These are phyloP conservation scores for Triticum aestivum DNA, from an alignment of 176 grass and related monocot genomes.

Conservation along the genomic window DNA sequence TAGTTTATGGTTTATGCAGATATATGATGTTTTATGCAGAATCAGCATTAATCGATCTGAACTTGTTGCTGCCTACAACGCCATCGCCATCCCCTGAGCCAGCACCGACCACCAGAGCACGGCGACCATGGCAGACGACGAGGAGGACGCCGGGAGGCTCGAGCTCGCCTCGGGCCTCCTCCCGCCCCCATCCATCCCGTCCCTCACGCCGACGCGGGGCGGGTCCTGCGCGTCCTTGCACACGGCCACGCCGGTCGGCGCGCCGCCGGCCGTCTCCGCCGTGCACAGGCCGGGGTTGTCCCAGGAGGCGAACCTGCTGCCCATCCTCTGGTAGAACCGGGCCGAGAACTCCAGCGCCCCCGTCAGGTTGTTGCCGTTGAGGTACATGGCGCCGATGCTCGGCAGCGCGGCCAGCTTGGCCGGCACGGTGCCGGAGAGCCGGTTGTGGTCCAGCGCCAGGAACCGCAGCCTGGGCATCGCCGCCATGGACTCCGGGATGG, in stretches of 20 bases:
- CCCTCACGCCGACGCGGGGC: neutral
- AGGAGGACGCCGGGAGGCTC: slow-evolving; percentile 27
- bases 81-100: slow-evolving; percentile 23
- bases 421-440: slow-evolving; percentile 53
- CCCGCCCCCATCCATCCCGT: neutral
- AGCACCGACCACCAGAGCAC: slow-evolving; percentile 38
- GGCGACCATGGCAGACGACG: neutral
- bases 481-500: slow-evolving; percentile 63
- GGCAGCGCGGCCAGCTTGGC: slow-evolving; percentile 51
- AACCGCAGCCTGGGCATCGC: slow-evolving; percentile 55
- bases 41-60: no score
- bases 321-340: slow-evolving; percentile 75
- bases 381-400: slow-evolving; percentile 68
- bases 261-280: slow-evolving; percentile 9
- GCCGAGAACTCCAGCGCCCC: slow-evolving; percentile 59
- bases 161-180: slow-evolving; percentile 55
- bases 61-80: slow-evolving; percentile 5
- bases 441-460: slow-evolving; percentile 81
- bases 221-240: slow-evolving; percentile 7
- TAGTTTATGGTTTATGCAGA: no score
- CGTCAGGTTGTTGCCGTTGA: slow-evolving; percentile 85
- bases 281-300: slow-evolving; percentile 75
- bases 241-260: neutral
- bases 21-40: no score
- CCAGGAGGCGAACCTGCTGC: slow-evolving; percentile 87